These are phyloP conservation scores for Saccharomyces uvarum DNA, from an alignment of 1,139 yeast species.

Conservation along the genomic window DNA sequence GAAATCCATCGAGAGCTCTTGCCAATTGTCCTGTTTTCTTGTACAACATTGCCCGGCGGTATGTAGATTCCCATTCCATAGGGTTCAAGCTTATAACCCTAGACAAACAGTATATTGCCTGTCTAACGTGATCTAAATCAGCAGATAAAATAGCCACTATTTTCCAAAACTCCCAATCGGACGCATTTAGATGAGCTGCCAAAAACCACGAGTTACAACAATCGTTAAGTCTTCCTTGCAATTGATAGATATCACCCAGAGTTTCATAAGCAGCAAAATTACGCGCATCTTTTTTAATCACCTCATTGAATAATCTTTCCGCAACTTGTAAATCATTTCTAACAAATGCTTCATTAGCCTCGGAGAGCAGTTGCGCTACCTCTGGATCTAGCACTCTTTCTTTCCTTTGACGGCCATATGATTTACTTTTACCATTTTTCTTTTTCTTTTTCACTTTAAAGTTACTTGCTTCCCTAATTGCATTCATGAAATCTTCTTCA, in stretches of 20 bases:
- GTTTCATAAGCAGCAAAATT: conserved; percentile 80
- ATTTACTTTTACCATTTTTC: conserved; percentile 33
- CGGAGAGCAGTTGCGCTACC: conserved; percentile 53
- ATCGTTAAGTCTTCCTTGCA: conserved; percentile 57
- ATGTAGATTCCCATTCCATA: conserved; percentile 47
- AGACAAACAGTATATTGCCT: conserved; percentile 76
- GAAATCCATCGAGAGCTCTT: conserved; percentile 70
- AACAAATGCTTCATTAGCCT: conserved; percentile 77
- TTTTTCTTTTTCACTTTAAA: conserved; percentile 45
- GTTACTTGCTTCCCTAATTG: conserved; percentile 55
- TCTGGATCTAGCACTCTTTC: conserved; percentile 59
- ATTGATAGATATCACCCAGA: conserved; percentile 73
- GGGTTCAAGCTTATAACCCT: conserved; percentile 59
- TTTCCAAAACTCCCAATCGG: conserved; percentile 78
- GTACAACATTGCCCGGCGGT: conserved; percentile 59
- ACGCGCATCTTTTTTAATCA: conserved; percentile 66
- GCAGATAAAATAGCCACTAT: conserved; percentile 70
- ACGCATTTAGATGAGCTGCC: conserved; percentile 76
- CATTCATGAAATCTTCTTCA: conserved; percentile 47
- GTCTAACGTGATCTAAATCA: conserved; percentile 64
- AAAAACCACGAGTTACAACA: conserved; percentile 77
- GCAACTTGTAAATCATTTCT: conserved; percentile 59
- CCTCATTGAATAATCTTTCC: conserved; percentile 57
- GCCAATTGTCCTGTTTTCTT: conserved; percentile 56
- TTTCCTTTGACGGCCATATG: conserved; percentile 25